Evolutionary conservation across 257 asterid genomes (phyloP).

Genomic region (Echium plantagineum): DNA sequence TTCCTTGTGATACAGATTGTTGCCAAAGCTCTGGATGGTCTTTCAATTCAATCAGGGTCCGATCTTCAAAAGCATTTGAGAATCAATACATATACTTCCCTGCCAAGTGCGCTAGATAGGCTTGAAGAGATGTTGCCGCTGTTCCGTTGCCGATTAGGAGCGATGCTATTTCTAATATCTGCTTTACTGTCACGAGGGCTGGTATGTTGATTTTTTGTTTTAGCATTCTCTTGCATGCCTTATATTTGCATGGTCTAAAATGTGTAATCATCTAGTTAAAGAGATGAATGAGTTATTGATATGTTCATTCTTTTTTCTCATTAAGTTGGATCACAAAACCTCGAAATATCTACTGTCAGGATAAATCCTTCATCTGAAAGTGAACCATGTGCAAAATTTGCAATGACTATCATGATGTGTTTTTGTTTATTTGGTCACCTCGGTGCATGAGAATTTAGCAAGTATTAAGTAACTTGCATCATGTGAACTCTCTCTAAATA

Average conservation of each 20-base stretch:
- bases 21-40: slow-evolving; percentile 58
- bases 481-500: not conserved
- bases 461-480: not conserved
- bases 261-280: not conserved
- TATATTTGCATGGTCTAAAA: not conserved
- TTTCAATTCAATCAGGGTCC: slow-evolving; percentile 65
- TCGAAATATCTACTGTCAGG: not conserved
- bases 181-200: slow-evolving; percentile 90
- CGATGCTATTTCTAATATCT: slow-evolving; percentile 81
- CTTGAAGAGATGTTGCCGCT: slow-evolving; percentile 72
- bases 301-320: not conserved
- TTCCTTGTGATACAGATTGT: slow-evolving; percentile 35
- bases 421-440: not conserved
- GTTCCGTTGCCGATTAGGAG: slow-evolving; percentile 90
- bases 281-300: not conserved
- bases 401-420: not conserved
- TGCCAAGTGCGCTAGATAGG: slow-evolving; percentile 36
- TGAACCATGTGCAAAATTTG: not conserved
- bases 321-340: not conserved
- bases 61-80: slow-evolving; percentile 60
- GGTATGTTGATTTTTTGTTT: slow-evolving; percentile 32
- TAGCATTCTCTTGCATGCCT: not conserved
- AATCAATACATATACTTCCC: slow-evolving; percentile 49
- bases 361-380: not conserved
- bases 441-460: not conserved